These are phyloP conservation scores for Chrysopogon serrulatus DNA, from an alignment of 176 grass and related monocot genomes.

Conservation along the genomic window DNA sequence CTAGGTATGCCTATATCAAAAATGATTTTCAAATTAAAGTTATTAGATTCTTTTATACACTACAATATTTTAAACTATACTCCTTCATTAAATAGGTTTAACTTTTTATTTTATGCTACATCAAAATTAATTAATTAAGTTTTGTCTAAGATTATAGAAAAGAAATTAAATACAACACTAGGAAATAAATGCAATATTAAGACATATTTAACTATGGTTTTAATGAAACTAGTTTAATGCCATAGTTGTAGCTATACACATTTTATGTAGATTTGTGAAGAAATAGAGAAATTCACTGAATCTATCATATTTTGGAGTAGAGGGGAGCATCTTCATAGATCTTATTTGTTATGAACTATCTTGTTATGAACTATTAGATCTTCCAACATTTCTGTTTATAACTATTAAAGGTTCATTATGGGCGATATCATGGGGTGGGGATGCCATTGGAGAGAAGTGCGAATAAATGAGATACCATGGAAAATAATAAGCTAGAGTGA, in stretches of 20 bases:
- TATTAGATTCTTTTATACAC: not conserved
- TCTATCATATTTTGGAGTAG: no score
- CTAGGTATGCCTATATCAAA: not conserved
- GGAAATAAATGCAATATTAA: not conserved
- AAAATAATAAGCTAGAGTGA: not conserved
- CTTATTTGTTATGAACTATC: no score
- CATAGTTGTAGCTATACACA: not conserved
- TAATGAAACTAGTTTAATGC: not conserved
- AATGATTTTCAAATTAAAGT: not conserved
- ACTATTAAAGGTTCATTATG: not conserved
- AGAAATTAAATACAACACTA: not conserved
- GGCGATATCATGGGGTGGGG: not conserved
- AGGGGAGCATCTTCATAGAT: not conserved
- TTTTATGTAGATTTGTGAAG: not conserved
- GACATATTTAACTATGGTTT: not conserved
- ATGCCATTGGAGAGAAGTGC: not conserved
- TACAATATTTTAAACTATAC: not conserved
- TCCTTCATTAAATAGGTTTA: not conserved
- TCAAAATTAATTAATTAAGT: not conserved
- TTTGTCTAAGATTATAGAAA: not conserved
- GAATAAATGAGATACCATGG: not conserved
- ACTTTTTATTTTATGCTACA: not conserved
- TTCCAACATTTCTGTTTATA: not conserved
- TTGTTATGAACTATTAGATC: not conserved
- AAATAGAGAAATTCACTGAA: not conserved